Evolutionary conservation across 176 grass and related monocot species (phyloP), one percentile per base, ranked within the genome.

Genomic region (Aegilops bicornis): DNA sequence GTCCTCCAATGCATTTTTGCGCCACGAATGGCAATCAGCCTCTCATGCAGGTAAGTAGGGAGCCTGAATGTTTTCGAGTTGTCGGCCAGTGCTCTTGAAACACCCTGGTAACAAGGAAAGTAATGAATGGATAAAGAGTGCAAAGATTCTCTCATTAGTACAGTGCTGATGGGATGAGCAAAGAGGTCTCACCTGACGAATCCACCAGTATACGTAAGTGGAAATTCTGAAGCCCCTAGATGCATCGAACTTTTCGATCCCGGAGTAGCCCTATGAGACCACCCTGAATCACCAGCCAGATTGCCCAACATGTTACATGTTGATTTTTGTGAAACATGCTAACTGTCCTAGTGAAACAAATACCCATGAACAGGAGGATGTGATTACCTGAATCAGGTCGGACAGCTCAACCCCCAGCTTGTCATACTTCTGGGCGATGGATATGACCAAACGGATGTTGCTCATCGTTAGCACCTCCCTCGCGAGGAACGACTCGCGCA

Each of bases 201-300:
- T 99, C 97, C 97, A 99, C 94, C 94, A 99, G 79, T 99, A 99
- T 8, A 96, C 97, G 48, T 96, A 96, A 87, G 97, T 99, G 36
- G 94, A 99, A 81, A 99, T 91, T 81, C 61, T 99, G 80, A 90
- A 96, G 39, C 97, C 94, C 72, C 92, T 97, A 3, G 92, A 94
- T 3, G 97, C 91, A 90, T 99, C 97, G 59, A 94, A 99, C 68
- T 96, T 96, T 76, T 96, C 97, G 15, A 96, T 99, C 65, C 97
- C 97, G 90, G 48, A 96, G 92, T 62, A 99, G 81, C 10, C 97
- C 94, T 82, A 99, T 94, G 87, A 99, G 84, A 72, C 97, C 97
- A 83, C 90, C 97, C 97, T 99, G 59, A 52, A 85, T 30, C 45
- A 85, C 40, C 39, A 58, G 63, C 27, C 76, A 61, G 68, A 80